Evolutionary conservation across 1,284 basidiomycete species (phyloP).

Genomic region (Cutaneotrichosporon curvatum): DNA sequence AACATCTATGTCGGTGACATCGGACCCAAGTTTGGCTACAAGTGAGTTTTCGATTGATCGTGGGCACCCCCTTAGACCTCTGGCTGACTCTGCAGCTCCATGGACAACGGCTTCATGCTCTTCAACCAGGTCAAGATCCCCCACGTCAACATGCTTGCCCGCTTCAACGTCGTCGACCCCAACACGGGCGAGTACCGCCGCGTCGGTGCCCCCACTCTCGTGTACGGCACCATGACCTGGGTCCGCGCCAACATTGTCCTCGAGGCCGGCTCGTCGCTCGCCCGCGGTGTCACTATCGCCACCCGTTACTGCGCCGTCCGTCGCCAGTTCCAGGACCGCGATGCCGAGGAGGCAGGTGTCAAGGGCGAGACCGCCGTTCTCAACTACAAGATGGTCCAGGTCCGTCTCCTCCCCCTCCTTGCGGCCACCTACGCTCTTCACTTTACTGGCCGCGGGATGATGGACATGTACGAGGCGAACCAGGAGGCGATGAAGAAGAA

Average conservation of each 20-base stretch:
- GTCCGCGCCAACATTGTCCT: constrained; percentile 54
- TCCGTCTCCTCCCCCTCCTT: constrained; percentile 53
- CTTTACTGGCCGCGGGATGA: constrained; percentile 50
- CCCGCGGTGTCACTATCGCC: constrained; percentile 53
- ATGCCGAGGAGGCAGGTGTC: constrained; percentile 44
- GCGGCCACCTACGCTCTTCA: constrained; percentile 54
- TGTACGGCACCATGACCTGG: constrained; percentile 53
- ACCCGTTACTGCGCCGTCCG: constrained; percentile 52
- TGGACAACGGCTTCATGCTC: constrained; percentile 50
- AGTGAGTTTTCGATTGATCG: constrained; percentile 39
- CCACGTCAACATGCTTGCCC: constrained; percentile 55
- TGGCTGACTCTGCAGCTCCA: constrained; percentile 21
- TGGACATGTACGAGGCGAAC: constrained; percentile 39
- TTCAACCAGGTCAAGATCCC: constrained; percentile 55
- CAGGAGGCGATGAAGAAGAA: constrained; percentile 20
- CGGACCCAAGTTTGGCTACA: constrained; percentile 55
- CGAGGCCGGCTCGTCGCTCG: constrained; percentile 51
- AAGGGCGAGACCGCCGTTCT: constrained; percentile 51
- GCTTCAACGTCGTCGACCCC: constrained; percentile 52
- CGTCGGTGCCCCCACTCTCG: constrained; percentile 51
- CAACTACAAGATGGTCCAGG: constrained; percentile 56
- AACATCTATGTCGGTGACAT: constrained; percentile 55
- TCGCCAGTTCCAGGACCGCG: constrained; percentile 49
- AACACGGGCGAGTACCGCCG: constrained; percentile 44
- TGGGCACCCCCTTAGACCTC: too few relatives aligned